Conservation (phyloP, 2,329 filamentous ascomycete species). For the Graphilbum ipis-grandicollis region DNA sequence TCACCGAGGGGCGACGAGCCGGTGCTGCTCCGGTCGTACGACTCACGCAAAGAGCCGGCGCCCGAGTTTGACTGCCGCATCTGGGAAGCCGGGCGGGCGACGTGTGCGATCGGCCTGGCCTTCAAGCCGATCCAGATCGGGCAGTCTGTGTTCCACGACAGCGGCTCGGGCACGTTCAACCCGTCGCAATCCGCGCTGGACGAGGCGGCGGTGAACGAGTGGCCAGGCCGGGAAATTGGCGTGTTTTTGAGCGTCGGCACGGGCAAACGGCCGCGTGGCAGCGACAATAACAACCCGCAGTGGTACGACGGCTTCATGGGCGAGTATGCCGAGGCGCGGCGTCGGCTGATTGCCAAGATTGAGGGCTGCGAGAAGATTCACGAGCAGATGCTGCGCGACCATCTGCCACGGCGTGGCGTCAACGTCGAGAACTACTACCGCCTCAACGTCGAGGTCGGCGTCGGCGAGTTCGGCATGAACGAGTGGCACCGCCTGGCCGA, state of each 20-base stretch:
- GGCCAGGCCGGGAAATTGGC: conserved; percentile 83
- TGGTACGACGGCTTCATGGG: conserved; percentile 94
- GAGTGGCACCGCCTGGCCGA: conserved; percentile 91
- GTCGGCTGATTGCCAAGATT: conserved; percentile 75
- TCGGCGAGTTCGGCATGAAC: conserved; percentile 97
- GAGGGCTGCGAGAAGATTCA: conserved; percentile 90
- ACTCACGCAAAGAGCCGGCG: conserved; percentile 78
- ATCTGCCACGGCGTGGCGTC: conserved; percentile 60
- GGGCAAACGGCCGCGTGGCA: conserved; percentile 54
- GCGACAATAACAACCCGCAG: conserved; percentile 52
- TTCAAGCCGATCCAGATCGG: conserved; percentile 95
- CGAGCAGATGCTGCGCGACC: conserved; percentile 65
- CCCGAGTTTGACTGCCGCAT: conserved; percentile 90
- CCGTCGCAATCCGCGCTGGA: conserved; percentile 72
- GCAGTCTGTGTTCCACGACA: conserved; percentile 85
- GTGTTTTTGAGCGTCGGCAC: conserved; percentile 92
- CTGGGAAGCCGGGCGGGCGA: conserved; percentile 95
- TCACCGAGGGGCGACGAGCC: conserved; percentile 51
- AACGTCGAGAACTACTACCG: conserved; percentile 86
- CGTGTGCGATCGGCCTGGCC: conserved; percentile 72
- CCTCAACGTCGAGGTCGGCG: conserved; percentile 90
- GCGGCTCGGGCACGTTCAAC: conserved; percentile 83
- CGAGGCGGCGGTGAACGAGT: conserved; percentile 82
- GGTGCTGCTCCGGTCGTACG: conserved; percentile 76
- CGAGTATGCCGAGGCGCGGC: conserved; percentile 78